Base-by-base conservation (phyloP, 2,329 filamentous ascomycete species). In the Paramyrothecium sp. region DNA sequence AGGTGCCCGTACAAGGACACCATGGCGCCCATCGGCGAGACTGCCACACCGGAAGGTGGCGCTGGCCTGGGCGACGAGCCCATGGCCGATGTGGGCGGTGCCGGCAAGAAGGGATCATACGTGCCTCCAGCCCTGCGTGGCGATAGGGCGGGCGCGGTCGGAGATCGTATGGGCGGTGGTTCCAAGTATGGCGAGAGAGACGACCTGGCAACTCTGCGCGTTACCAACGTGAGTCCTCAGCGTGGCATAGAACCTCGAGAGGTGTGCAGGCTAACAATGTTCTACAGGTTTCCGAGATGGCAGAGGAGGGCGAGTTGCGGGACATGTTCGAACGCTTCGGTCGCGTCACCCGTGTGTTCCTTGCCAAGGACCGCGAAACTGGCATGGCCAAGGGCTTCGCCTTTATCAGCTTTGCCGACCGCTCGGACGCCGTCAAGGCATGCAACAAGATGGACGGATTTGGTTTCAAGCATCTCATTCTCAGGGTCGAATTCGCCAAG, bases 1-100 rank as follows among this genome's bases (percentile, higher is more conserved):
- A 89, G 95, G 75, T 99, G 95, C 87, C 95, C 95, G 38, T 99
- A 97, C 89, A 99, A 98, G 83, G 95, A 98, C 75, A 99, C 94
- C 68, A 97, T 99, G 92, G 92, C 94, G 38, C 95, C 91, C 41
- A 86, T 93, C 60, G 87, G 88, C 64, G 86, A 87, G 74, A 80
- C 77, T 56, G 74, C 72, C 51, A 71, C 72, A 33, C 82, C 76
- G 60, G 86, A 88, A 61, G 77, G 79, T 26, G 84, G 81, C 34
- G 82, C 81, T 52, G 83, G 81, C 56, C 75, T 82, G 76, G 77
- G 75, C 65, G 81, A 85, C 67, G 81, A 84, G 54, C 63, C 70
- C 17, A 60, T 65, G 1, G 75, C 75, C 22, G 82, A 81, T 49
- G 76, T 72, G 49, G 83, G 78, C 30, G 78, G 87, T 23, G 88